Percentiles rank a stretch among this genome's conserved stretches.
These are phyloP conservation scores for Carpinus viminea DNA, from an alignment of 306 rosid genomes.

Conservation along the genomic window DNA sequence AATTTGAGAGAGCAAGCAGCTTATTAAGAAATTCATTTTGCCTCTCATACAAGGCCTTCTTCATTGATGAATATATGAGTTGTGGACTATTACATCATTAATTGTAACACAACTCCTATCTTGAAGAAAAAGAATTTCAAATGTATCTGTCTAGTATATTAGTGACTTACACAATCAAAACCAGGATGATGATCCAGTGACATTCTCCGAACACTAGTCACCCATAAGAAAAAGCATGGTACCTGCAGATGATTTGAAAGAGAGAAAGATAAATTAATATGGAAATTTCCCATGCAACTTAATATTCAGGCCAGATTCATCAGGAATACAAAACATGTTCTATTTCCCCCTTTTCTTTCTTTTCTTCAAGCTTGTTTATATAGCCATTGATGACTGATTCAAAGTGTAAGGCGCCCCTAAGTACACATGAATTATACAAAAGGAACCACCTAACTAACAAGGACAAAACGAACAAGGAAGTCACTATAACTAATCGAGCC, in stretches of 20 bases:
- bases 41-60: not conserved
- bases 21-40: not conserved
- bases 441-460: too few relatives aligned
- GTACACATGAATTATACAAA: too few relatives aligned
- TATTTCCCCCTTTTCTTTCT: slow-evolving; percentile 11
- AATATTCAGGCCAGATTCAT: slow-evolving; percentile 4
- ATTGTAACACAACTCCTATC: not conserved
- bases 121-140: not conserved
- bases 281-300: slow-evolving; percentile 6
- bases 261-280: slow-evolving; percentile 22
- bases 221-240: slow-evolving; percentile 90
- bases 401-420: too few relatives aligned
- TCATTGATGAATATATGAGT: not conserved
- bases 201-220: slow-evolving; percentile 81
- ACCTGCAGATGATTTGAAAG: slow-evolving; percentile 49
- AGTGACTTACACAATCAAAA: slow-evolving; percentile 73
- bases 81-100: not conserved
- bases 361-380: not conserved
- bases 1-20: not conserved
- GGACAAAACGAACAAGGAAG: too few relatives aligned
- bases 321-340: not conserved
- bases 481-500: too few relatives aligned
- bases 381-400: not conserved
- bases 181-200: slow-evolving; percentile 81
- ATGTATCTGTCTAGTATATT: not conserved